A percentile compares a stretch with the other conserved stretches of the same genome.
These are phyloP conservation scores for Endothia cerciana DNA, from an alignment of 2,329 filamentous ascomycete species.

Conservation along the genomic window DNA sequence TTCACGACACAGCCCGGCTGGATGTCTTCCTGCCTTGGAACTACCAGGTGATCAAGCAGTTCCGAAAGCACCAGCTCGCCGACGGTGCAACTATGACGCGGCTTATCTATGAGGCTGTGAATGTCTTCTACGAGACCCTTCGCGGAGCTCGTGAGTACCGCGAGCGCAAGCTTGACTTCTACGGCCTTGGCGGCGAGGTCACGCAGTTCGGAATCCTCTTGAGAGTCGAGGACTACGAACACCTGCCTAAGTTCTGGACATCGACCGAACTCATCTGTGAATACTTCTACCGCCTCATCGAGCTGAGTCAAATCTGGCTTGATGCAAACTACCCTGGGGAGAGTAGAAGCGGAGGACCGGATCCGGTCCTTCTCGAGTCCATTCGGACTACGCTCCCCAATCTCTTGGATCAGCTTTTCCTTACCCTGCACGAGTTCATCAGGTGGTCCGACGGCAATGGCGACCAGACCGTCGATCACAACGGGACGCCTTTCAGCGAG, in stretches of 20 bases:
- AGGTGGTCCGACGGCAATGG: constrained; percentile 53
- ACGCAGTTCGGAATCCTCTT: constrained; percentile 67
- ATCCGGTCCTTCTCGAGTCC: constrained; percentile 46
- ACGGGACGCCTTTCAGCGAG: constrained; percentile 51
- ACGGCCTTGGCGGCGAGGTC: constrained; percentile 72
- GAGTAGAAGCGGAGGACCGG: constrained; percentile 35
- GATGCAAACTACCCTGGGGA: constrained; percentile 46
- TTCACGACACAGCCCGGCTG: constrained; percentile 73
- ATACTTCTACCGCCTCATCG: constrained; percentile 62
- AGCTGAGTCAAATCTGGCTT: constrained; percentile 61
- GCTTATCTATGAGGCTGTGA: constrained; percentile 69
- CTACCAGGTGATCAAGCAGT: constrained; percentile 73
- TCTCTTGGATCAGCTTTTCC: constrained; percentile 59
- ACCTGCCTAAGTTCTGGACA: constrained; percentile 84
- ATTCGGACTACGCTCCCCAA: constrained; percentile 54
- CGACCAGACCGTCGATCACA: constrained; percentile 51
- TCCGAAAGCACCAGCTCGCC: constrained; percentile 64
- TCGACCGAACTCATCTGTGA: constrained; percentile 67
- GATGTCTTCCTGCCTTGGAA: constrained; percentile 80
- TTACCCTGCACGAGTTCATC: constrained; percentile 56
- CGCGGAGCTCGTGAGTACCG: constrained; percentile 73
- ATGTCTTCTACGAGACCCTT: constrained; percentile 70
- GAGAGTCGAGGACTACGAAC: constrained; percentile 60
- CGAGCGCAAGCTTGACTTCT: constrained; percentile 67
- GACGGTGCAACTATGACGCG: constrained; percentile 59